These are phyloP conservation scores for Colletotrichum zoysiae DNA, from an alignment of 2,329 filamentous ascomycete genomes.

Conservation along the genomic window DNA sequence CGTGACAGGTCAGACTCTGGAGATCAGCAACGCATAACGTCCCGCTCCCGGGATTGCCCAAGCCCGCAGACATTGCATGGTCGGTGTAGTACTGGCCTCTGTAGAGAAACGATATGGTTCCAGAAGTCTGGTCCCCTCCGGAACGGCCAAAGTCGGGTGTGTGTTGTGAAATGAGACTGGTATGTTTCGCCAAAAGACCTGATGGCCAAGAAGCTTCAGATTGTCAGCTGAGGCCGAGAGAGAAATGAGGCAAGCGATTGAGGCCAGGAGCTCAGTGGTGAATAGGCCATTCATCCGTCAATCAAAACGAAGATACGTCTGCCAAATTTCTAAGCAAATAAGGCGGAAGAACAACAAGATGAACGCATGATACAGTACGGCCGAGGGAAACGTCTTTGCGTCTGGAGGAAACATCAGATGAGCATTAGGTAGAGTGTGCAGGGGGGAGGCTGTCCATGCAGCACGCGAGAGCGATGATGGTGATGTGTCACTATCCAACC, in stretches of 20 bases:
- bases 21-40: constrained; percentile 28
- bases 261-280: neutral
- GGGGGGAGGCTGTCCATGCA: neutral
- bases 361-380: constrained; percentile 23
- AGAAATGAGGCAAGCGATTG: neutral
- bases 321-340: neutral
- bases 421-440: constrained; percentile 17
- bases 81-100: constrained; percentile 15
- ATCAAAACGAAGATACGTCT: constrained; percentile 6
- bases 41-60: constrained; percentile 30
- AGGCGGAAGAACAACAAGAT: constrained; percentile 1
- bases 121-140: constrained; percentile 3
- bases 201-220: neutral
- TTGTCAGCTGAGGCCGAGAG: constrained; percentile 1
- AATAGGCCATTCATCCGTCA: constrained; percentile 26
- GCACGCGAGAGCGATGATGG: constrained; percentile 1
- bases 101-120: constrained; percentile 1
- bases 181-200: neutral
- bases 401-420: neutral
- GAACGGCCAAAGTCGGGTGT: neutral
- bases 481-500: constrained; percentile 28
- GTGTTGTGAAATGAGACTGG: constrained; percentile 1
- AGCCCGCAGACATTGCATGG: constrained; percentile 25
- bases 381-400: constrained; percentile 10
- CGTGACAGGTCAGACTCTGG: constrained; percentile 10